Base-by-base conservation (phyloP, 441 rosid species). In the Geranium incanum region DNA sequence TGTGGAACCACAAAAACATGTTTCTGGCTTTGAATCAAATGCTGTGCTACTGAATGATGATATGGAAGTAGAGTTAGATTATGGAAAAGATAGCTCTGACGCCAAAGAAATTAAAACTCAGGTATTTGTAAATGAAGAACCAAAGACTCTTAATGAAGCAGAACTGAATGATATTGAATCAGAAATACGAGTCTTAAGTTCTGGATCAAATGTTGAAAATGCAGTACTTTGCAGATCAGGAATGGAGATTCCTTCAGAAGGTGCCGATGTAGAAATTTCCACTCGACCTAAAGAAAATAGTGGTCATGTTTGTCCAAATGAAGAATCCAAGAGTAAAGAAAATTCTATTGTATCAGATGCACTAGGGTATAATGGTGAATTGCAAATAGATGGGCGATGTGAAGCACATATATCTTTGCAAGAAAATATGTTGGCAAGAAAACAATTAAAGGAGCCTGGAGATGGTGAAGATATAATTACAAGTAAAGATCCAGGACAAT, bases 381-480 rank as follows among this genome's bases (percentile, higher is more conserved):
- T 60, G 70, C 74, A 74, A 18, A 43, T 68, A 23, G 78, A 71
- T 73, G n/a, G 7, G 70, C 75, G 69, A 55, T 78, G 71, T 68
- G 82, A 37, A 68, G 80, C 75, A 65, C 67, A 80, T 69, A 72
- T 72, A 70, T 48, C 79, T 73, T 77, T 71, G 66, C 79, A 39
- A 62, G 78, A 72, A 71, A 79, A 68, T 69, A 68, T 55, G 38
- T 74, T 15, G 3, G 81, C 57, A 36, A 73, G 76, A 63, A 81
- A 83, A 77, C 70, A 71, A 74, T 38, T 67, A 55, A 37, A 67
- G 70, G 68, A 76, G 74, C 71, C 77, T 74, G 72, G 39, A 70
- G 81, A 78, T 71, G 16, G 16, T 75, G 13, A 64, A 57, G 39
- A 65, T 64, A 7, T 60, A 43, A 60, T 19, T 74, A 72, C 16